These are phyloP conservation scores for Maudiozyma saulgeensis DNA, from an alignment of 805 yeast genomes.

Conservation along the genomic window DNA sequence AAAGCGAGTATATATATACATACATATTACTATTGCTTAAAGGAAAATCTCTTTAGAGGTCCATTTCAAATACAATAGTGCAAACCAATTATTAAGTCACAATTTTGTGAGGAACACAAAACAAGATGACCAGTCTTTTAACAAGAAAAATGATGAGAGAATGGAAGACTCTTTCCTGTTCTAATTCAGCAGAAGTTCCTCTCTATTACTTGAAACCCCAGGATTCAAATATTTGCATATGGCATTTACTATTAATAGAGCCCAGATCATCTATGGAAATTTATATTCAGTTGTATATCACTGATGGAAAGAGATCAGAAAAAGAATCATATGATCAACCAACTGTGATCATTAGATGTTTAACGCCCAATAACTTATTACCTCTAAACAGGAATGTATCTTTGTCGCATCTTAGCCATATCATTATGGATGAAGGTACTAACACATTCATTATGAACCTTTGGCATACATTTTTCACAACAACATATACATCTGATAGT, in stretches of 20 bases:
- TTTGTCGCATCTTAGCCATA: constrained; percentile 15
- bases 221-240: constrained; percentile 25
- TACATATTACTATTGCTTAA: too few species aligned
- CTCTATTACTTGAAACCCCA: constrained; percentile 23
- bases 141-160: constrained; percentile 25
- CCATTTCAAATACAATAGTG: too few species aligned
- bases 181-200: background rate
- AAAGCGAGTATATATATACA: too few species aligned
- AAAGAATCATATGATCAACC: constrained; percentile 9
- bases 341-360: constrained; percentile 18
- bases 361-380: constrained; percentile 21
- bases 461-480: constrained; percentile 13
- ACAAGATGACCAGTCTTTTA: constrained; percentile 9
- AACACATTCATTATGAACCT: constrained; percentile 15
- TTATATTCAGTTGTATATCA: constrained; percentile 17
- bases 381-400: constrained; percentile 23
- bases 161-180: constrained; percentile 21
- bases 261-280: constrained; percentile 14
- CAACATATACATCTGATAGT: background rate
- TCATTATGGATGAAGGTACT: constrained; percentile 15
- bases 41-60: too few species aligned
- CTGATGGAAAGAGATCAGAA: background rate
- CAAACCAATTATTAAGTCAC: too few species aligned
- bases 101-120: background rate
- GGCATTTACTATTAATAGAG: constrained; percentile 24